Conservation (phyloP, 306 rosid genomes). For the Quillaja saponaria region DNA sequence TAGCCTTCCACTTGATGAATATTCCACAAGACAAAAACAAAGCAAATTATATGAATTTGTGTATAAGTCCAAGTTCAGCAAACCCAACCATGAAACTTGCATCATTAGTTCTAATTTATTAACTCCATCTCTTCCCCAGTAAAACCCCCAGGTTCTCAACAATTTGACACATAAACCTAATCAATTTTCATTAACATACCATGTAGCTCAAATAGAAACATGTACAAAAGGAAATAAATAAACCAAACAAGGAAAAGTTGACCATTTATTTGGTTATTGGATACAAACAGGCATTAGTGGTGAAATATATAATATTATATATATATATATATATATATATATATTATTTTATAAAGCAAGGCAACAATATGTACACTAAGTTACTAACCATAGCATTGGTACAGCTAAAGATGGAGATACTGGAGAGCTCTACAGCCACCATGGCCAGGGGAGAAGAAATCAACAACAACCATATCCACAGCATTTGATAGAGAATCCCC, state of each 20-base stretch:
- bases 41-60: too few relatives aligned
- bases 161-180: too few relatives aligned
- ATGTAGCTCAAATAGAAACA: conserved; percentile 10
- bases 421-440: conserved; percentile 97
- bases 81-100: too few relatives aligned
- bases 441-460: conserved; percentile 91
- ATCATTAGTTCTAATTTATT: too few relatives aligned
- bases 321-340: too few relatives aligned
- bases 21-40: too few relatives aligned
- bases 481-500: conserved; percentile 74
- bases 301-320: too few relatives aligned
- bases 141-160: conserved; percentile 55
- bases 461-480: conserved; percentile 79
- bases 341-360: neutral
- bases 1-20: conserved; percentile 34
- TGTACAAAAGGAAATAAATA: conserved; percentile 15
- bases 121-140: too few relatives aligned
- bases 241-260: conserved; percentile 16
- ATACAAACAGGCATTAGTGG: neutral
- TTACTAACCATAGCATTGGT: conserved; percentile 85
- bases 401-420: conserved; percentile 81
- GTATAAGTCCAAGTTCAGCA: too few relatives aligned
- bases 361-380: conserved; percentile 12
- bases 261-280: neutral
- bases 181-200: conserved; percentile 32